phyloP scores from a whole-genome alignment of 805 yeast species.

The Kregervanrija fluxuum region DNA sequence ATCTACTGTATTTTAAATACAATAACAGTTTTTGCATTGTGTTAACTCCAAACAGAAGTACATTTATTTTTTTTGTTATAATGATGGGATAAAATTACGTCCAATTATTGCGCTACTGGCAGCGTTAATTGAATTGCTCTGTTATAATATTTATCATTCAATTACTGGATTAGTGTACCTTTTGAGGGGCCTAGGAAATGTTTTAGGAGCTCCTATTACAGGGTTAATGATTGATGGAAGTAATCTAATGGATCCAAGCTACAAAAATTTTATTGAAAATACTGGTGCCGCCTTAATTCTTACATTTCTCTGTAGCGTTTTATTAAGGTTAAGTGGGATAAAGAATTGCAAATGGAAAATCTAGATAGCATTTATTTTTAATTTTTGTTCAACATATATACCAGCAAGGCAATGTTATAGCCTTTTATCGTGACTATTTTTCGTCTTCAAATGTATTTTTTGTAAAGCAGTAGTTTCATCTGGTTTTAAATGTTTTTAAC shows the following conservation, averaged over 20 bases:
- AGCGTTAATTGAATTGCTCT: conserved; percentile 28
- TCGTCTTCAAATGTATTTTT: too few species aligned
- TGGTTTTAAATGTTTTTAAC: too few species aligned
- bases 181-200: conserved; percentile 28
- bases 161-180: conserved; percentile 30
- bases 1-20: conserved; percentile 29
- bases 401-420: too few species aligned
- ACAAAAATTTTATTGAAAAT: neutral
- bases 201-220: conserved; percentile 31
- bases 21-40: conserved; percentile 29
- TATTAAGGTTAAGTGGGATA: neutral
- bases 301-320: neutral
- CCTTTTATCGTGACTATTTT: too few species aligned
- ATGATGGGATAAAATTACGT: conserved; percentile 30
- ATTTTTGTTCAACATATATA: too few species aligned
- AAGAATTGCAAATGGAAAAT: neutral
- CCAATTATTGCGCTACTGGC: conserved; percentile 28
- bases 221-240: conserved; percentile 21
- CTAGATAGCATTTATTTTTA: too few species aligned
- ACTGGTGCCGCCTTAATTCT: conserved; percentile 2
- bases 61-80: conserved; percentile 28
- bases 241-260: neutral
- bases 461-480: too few species aligned
- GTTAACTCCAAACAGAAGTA: conserved; percentile 22
- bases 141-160: conserved; percentile 26